These are phyloP conservation scores for Abrus pulchellus DNA, from an alignment of 306 rosid genomes.

Conservation along the genomic window DNA sequence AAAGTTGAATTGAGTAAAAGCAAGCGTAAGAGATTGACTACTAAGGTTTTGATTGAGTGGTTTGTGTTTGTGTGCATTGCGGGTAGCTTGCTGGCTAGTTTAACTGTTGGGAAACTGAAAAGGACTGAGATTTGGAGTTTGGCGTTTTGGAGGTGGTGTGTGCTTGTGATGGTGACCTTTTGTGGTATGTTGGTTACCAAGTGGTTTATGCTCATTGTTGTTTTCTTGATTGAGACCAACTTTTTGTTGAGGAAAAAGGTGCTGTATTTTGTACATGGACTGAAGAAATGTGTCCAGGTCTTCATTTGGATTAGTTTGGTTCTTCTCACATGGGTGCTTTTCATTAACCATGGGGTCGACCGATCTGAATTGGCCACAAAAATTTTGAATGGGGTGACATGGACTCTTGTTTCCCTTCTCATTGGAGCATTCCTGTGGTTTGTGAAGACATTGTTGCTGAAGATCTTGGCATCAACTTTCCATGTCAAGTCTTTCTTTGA, in stretches of 20 bases:
- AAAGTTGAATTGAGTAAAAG: constrained; percentile 65
- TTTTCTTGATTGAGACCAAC: constrained; percentile 86
- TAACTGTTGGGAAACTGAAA: constrained; percentile 54
- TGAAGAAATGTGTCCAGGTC: constrained; percentile 80
- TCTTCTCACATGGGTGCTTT: constrained; percentile 75
- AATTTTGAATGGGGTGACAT: constrained; percentile 63
- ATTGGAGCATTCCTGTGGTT: constrained; percentile 84
- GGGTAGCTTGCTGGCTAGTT: constrained; percentile 64
- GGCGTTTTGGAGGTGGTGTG: constrained; percentile 89
- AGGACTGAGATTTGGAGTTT: constrained; percentile 59
- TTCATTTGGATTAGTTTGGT: constrained; percentile 77
- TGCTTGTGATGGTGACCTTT: constrained; percentile 75
- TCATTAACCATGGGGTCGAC: constrained; percentile 61
- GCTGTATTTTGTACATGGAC: constrained; percentile 90
- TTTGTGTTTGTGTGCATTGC: constrained; percentile 57
- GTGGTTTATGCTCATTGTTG: constrained; percentile 80
- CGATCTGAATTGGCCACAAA: constrained; percentile 59
- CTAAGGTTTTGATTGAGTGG: constrained; percentile 61
- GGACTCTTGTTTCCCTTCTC: constrained; percentile 78
- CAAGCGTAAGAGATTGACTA: constrained; percentile 58
- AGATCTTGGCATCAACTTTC: constrained; percentile 80
- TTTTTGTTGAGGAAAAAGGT: constrained; percentile 83
- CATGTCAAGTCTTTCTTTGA: constrained; percentile 89
- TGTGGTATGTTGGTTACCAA: constrained; percentile 78
- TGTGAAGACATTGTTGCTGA: constrained; percentile 68